Conservation (phyloP, 1,139 yeast species). For the Suhomyces anneliseae region DNA sequence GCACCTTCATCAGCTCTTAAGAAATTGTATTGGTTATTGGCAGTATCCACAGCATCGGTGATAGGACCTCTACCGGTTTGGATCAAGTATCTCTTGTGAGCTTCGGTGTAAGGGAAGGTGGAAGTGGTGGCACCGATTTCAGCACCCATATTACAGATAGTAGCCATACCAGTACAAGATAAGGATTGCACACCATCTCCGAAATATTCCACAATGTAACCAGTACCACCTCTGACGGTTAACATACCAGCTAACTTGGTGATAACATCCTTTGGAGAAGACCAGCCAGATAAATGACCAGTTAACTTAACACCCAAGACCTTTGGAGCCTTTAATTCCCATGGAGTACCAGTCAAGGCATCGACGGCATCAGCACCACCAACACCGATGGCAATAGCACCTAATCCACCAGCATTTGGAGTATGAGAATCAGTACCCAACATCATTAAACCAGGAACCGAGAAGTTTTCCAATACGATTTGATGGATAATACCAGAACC, state of each 20-base stretch:
- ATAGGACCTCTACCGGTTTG: slow-evolving; percentile 83
- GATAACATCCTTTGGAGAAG: slow-evolving; percentile 94
- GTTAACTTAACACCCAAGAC: slow-evolving; percentile 88
- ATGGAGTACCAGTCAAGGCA: slow-evolving; percentile 94
- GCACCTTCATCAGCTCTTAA: slow-evolving; percentile 80
- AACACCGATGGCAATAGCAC: slow-evolving; percentile 96
- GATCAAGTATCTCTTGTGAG: slow-evolving; percentile 75
- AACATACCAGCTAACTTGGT: slow-evolving; percentile 84
- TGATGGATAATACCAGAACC: slow-evolving; percentile 99
- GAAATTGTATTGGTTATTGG: slow-evolving; percentile 58
- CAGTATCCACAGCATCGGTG: slow-evolving; percentile 74
- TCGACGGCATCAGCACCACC: slow-evolving; percentile 99
- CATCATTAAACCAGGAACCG: slow-evolving; percentile 95
- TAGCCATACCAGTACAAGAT: slow-evolving; percentile 98
- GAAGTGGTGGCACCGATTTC: slow-evolving; percentile 99
- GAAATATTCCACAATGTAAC: slow-evolving; percentile 89
- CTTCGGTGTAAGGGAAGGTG: slow-evolving; percentile 90
- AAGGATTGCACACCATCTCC: slow-evolving; percentile 88
- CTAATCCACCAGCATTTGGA: slow-evolving; percentile 97
- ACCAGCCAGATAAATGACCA: slow-evolving; percentile 86
- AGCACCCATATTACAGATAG: slow-evolving; percentile 99
- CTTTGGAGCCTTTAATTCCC: slow-evolving; percentile 98
- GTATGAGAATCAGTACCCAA: slow-evolving; percentile 97
- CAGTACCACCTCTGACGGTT: slow-evolving; percentile 98
- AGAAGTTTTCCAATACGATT: slow-evolving; percentile 91